phyloP scores from a whole-genome alignment of 495 filamentous ascomycete genomes.

The Penicillium ochrochloron region DNA sequence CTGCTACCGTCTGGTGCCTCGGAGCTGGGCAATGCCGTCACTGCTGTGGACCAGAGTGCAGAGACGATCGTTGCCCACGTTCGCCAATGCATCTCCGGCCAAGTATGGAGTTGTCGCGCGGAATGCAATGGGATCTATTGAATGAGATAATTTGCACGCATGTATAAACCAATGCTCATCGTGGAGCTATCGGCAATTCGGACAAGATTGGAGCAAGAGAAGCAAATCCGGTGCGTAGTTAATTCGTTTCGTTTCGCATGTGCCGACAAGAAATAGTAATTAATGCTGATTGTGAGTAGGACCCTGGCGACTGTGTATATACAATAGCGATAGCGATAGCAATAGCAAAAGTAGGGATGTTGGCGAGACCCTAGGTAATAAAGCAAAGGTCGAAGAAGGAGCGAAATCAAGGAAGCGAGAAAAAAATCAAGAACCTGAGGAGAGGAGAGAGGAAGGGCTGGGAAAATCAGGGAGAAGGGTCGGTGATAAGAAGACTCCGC shows the following conservation, averaged over 20 bases:
- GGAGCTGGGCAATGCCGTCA: slow-evolving; percentile 21
- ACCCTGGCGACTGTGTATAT: neutral
- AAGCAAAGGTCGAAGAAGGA: slow-evolving; percentile 1
- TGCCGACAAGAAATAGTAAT: neutral
- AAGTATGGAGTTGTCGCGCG: neutral
- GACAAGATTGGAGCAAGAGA: neutral
- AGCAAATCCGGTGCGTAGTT: neutral
- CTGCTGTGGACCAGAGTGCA: slow-evolving; percentile 31
- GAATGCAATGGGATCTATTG: neutral
- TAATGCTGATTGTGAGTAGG: neutral
- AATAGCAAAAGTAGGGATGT: neutral
- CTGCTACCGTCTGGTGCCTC: slow-evolving; percentile 16
- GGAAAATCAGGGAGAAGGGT: slow-evolving; percentile 2
- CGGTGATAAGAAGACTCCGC: slow-evolving; percentile 1
- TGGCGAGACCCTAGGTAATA: neutral
- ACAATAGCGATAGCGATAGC: neutral
- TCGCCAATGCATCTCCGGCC: slow-evolving; percentile 26
- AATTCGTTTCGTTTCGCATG: slow-evolving; percentile 8
- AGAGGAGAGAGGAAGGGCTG: neutral
- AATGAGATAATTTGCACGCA: neutral
- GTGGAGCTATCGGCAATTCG: slow-evolving; percentile 1
- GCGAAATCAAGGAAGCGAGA: slow-evolving; percentile 6
- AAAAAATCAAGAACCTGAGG: neutral
- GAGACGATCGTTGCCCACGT: slow-evolving; percentile 23
- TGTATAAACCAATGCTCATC: slow-evolving; percentile 17